Evolutionary conservation across 257 asterid species (phyloP).

Genomic region (Vinca minor): DNA sequence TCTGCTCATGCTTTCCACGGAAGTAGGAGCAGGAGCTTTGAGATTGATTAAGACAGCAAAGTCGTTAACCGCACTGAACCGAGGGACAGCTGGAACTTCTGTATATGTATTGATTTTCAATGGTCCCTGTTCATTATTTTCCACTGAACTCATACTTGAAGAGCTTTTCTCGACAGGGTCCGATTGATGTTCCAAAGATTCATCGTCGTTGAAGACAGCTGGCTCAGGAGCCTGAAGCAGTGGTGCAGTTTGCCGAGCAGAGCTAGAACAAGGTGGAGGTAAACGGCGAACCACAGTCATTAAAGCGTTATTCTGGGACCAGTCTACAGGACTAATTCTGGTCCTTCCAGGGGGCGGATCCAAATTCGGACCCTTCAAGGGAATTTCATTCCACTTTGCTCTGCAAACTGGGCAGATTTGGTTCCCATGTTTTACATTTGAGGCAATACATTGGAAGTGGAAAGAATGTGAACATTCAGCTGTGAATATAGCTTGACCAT

Average conservation of each 20-base stretch:
- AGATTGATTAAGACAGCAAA: constrained; percentile 68
- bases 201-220: constrained; percentile 73
- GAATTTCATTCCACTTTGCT: constrained; percentile 88
- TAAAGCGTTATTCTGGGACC: constrained; percentile 48
- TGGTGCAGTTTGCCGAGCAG: constrained; percentile 35
- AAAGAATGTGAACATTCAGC: constrained; percentile 97
- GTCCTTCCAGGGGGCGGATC: constrained; percentile 44
- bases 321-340: constrained; percentile 46
- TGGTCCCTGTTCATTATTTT: constrained; percentile 30
- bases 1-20: constrained; percentile 26
- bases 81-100: constrained; percentile 56
- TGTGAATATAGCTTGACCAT: constrained; percentile 91
- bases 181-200: constrained; percentile 49
- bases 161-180: constrained; percentile 24
- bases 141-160: constrained; percentile 18
- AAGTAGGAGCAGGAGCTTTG: constrained; percentile 74
- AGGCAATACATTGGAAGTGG: constrained; percentile 91
- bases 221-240: constrained; percentile 65
- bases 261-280: constrained; percentile 63
- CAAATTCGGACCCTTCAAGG: constrained; percentile 51
- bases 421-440: constrained; percentile 91
- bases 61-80: constrained; percentile 29
- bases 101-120: constrained; percentile 55
- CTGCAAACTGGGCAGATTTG: constrained; percentile 88
- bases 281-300: constrained; percentile 56